Percentiles rank a stretch among this genome's conserved stretches.
phyloP scores from a whole-genome alignment of 2,329 filamentous ascomycete species.

The Parascedosporium putredinis region DNA sequence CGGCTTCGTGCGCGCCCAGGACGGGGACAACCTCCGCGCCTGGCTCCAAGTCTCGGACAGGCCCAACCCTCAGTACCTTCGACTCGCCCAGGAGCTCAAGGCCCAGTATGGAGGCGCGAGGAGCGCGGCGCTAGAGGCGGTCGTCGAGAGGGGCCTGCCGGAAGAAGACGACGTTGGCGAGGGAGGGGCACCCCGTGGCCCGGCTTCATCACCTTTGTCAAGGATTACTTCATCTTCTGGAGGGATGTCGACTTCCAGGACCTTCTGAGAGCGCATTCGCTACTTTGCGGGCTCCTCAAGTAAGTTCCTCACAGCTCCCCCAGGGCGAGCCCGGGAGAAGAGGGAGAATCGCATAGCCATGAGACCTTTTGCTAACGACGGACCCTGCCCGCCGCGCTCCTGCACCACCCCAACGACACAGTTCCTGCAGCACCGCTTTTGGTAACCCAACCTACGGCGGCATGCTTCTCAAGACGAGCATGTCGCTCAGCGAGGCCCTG shows the following conservation, averaged over 20 bases:
- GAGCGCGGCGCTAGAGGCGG: constrained; percentile 44
- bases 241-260: constrained; percentile 70
- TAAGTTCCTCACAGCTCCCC: constrained; percentile 30
- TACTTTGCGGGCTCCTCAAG: constrained; percentile 66
- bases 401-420: constrained; percentile 21
- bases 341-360: too few relatives aligned
- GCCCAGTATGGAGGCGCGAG: constrained; percentile 34
- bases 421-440: constrained; percentile 74
- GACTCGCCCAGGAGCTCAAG: constrained; percentile 58
- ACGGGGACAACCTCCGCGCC: constrained; percentile 50
- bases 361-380: too few relatives aligned
- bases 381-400: not conserved
- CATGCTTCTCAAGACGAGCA: constrained; percentile 72
- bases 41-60: constrained; percentile 69
- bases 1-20: constrained; percentile 45
- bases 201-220: constrained; percentile 68
- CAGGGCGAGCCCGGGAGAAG: too few relatives aligned
- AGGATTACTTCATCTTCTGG: constrained; percentile 71
- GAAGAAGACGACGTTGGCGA: constrained; percentile 54
- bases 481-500: constrained; percentile 70
- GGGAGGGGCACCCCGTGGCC: constrained; percentile 60
- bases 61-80: constrained; percentile 54
- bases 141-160: constrained; percentile 54
- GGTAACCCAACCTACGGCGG: constrained; percentile 69
- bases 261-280: constrained; percentile 62